Evolutionary conservation across 352 stramenopile genomes (phyloP).

Genomic region (Phytopythium oedochilum): DNA sequence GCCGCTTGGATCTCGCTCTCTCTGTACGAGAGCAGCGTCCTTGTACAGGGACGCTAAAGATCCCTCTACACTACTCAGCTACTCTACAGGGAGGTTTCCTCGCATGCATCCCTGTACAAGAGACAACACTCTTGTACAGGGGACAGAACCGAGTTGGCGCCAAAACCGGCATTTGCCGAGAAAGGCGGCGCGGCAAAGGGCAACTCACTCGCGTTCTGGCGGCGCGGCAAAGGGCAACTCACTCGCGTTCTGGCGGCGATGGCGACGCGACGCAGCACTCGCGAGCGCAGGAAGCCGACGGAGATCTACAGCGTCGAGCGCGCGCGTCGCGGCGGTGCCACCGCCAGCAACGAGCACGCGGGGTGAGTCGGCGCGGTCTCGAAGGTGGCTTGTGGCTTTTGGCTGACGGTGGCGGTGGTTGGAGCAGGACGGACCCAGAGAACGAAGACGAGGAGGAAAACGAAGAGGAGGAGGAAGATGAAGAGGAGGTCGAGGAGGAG

Average conservation of each 20-base stretch:
- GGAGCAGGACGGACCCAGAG: background rate
- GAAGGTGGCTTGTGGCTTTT: background rate
- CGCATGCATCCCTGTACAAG: background rate
- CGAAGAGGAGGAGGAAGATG: constrained; percentile 14
- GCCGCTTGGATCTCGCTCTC: background rate
- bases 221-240: background rate
- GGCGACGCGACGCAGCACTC: constrained; percentile 49
- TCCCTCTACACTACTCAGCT: background rate
- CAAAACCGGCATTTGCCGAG: background rate
- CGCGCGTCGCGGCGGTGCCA: background rate
- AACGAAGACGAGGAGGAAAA: constrained; percentile 13
- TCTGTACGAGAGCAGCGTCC: background rate
- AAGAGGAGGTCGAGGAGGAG: constrained; percentile 20
- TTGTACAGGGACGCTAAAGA: constrained; percentile 30
- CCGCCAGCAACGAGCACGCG: background rate
- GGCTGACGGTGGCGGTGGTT: background rate
- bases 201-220: too few relatives aligned
- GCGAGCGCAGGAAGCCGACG: constrained; percentile 50
- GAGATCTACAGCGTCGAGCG: constrained; percentile 75
- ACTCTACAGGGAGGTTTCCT: background rate
- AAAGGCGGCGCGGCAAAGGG: constrained; percentile 10
- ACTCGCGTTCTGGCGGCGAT: too few relatives aligned
- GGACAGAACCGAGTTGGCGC: constrained; percentile 2
- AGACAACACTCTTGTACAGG: background rate
- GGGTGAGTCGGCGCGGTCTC: background rate